Evolutionary conservation across 2,329 filamentous ascomycete species (phyloP).

Genomic region (Ilyonectria destructans): DNA sequence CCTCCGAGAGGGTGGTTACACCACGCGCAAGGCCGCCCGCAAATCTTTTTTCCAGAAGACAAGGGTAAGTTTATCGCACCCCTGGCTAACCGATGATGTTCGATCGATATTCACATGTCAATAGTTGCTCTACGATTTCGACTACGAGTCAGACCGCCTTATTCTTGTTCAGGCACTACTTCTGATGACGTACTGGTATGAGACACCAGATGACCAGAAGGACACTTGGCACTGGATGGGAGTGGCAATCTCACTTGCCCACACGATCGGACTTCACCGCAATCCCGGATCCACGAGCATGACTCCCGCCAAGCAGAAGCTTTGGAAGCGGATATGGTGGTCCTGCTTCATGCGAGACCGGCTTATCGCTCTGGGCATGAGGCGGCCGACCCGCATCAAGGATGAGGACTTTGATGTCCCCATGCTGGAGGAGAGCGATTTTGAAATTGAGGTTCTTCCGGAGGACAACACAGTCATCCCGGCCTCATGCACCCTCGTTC

Average conservation of each 20-base stretch:
- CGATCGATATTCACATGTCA: conserved; percentile 33
- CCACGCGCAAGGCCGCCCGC: conserved; percentile 84
- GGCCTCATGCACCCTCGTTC: conserved; percentile 78
- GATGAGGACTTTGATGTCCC: conserved; percentile 95
- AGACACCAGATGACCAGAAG: conserved; percentile 96
- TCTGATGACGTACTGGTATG: conserved; percentile 98
- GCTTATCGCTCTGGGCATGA: conserved; percentile 93
- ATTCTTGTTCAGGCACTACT: conserved; percentile 90
- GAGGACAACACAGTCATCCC: conserved; percentile 80
- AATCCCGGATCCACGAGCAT: conserved; percentile 86
- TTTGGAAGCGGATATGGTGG: conserved; percentile 99
- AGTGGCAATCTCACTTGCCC: conserved; percentile 91
- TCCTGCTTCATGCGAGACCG: conserved; percentile 96
- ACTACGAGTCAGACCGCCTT: conserved; percentile 93
- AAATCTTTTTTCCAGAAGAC: conserved; percentile 93
- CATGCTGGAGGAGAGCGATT: conserved; percentile 88
- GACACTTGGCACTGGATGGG: conserved; percentile 99
- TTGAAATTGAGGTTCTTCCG: conserved; percentile 81
- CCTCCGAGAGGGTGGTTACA: conserved; percentile 83
- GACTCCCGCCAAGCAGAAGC: conserved; percentile 79
- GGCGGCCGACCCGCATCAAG: conserved; percentile 92
- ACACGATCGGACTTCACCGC: conserved; percentile 93
- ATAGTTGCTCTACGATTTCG: conserved; percentile 91
- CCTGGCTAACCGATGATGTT: conserved; percentile 21
- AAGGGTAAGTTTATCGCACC: conserved; percentile 71